phyloP scores from a whole-genome alignment of 768 basidiomycete species.

The Galerina sulciceps region DNA sequence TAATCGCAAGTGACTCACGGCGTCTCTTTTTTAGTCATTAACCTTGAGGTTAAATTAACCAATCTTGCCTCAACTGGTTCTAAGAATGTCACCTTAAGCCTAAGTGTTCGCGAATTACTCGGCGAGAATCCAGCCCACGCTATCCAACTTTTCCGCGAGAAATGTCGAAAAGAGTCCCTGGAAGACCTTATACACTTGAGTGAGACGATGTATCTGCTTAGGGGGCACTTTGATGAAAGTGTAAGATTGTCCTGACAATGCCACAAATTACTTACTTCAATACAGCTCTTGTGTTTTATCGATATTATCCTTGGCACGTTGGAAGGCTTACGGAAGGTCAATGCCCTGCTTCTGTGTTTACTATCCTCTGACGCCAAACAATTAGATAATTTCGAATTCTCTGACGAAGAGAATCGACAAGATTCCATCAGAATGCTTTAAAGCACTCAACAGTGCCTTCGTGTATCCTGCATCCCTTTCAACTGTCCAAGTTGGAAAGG shows the following conservation, averaged over 20 bases:
- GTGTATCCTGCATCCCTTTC: constrained; percentile 19
- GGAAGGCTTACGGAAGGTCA: constrained; percentile 19
- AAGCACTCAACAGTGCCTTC: constrained; percentile 16
- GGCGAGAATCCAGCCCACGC: constrained; percentile 15
- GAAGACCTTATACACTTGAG: constrained; percentile 12
- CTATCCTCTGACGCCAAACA: background rate
- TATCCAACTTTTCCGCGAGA: constrained; percentile 18
- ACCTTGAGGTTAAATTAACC: constrained; percentile 16
- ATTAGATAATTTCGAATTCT: constrained; percentile 14
- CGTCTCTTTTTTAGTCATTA: constrained; percentile 11
- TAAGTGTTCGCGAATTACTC: constrained; percentile 17
- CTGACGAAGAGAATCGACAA: constrained; percentile 23
- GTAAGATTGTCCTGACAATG: constrained; percentile 7
- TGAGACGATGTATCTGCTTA: constrained; percentile 13
- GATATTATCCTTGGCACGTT: constrained; percentile 22
- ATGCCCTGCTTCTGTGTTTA: background rate
- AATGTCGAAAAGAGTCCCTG: constrained; percentile 19
- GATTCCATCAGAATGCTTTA: constrained; percentile 18
- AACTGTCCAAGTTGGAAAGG: constrained; percentile 19
- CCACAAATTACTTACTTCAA: background rate
- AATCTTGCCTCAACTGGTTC: background rate
- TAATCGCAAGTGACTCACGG: background rate
- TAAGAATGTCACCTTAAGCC: constrained; percentile 3
- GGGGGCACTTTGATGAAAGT: constrained; percentile 11
- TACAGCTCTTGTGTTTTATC: constrained; percentile 18